These are phyloP conservation scores for Daldinia loculata DNA, from an alignment of 495 filamentous ascomycete species.

Conservation along the genomic window DNA sequence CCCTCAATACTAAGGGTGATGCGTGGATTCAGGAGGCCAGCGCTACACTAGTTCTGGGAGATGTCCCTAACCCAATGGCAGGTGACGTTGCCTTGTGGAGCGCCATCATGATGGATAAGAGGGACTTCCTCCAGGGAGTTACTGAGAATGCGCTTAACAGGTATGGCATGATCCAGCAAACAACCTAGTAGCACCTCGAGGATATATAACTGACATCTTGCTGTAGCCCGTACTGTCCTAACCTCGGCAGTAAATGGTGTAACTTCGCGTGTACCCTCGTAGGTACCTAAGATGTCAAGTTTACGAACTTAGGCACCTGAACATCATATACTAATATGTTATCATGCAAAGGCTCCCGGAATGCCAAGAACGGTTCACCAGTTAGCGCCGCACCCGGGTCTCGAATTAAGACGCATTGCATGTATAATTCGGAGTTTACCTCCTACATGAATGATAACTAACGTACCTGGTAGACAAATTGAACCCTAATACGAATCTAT, in stretches of 20 bases:
- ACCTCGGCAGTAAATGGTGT: background rate
- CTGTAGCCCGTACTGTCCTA: background rate
- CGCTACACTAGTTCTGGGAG: conserved; percentile 4
- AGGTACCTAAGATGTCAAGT: background rate
- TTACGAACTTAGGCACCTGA: background rate
- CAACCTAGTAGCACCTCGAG: background rate
- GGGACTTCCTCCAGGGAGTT: conserved; percentile 8
- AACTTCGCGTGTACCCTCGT: background rate
- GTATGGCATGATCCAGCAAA: background rate
- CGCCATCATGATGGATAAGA: conserved; percentile 13
- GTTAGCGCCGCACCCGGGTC: background rate
- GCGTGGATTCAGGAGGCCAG: background rate
- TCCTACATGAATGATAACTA: background rate
- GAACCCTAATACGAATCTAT: background rate
- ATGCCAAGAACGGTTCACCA: background rate
- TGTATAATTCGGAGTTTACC: background rate
- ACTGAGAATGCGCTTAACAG: background rate
- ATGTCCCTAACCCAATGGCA: conserved; percentile 7
- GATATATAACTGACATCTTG: background rate
- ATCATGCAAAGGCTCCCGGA: background rate
- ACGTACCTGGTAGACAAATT: background rate
- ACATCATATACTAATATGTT: background rate
- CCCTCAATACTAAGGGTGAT: background rate
- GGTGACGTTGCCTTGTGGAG: conserved; percentile 10
- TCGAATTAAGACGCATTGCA: background rate